phyloP scores from a whole-genome alignment of 495 filamentous ascomycete species.

The Tetracladium setigerum region DNA sequence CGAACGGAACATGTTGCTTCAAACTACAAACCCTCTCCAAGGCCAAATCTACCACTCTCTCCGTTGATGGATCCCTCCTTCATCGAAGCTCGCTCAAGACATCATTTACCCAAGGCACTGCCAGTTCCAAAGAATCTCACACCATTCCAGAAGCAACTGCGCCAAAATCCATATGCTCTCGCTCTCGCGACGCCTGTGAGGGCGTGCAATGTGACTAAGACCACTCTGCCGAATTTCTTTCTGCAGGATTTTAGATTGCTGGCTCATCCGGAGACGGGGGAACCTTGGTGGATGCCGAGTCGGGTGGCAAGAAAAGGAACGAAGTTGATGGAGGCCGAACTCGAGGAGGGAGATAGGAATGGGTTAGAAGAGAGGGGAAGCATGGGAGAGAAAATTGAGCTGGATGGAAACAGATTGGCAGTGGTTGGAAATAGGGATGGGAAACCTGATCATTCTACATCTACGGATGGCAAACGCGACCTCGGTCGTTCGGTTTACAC shows the following conservation, averaged over 20 bases:
- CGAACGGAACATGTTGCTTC: background rate
- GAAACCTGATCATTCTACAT: no score
- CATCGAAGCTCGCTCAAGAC: conserved; percentile 27
- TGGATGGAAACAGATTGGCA: no score
- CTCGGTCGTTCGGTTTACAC: background rate
- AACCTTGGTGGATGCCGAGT: conserved; percentile 53
- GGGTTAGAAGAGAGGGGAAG: background rate
- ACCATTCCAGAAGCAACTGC: conserved; percentile 42
- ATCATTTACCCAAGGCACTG: conserved; percentile 10
- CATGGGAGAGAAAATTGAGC: no score
- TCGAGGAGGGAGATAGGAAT: background rate
- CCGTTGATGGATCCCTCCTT: conserved; percentile 43
- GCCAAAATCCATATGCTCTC: conserved; percentile 51
- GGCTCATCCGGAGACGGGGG: conserved; percentile 44
- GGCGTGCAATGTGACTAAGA: conserved; percentile 47
- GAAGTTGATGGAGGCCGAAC: background rate
- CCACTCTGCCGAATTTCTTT: conserved; percentile 53
- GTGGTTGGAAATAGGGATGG: no score
- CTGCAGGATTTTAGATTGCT: conserved; percentile 54
- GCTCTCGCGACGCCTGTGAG: conserved; percentile 62
- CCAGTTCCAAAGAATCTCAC: conserved; percentile 12
- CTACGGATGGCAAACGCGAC: background rate
- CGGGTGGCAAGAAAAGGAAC: conserved; percentile 20
- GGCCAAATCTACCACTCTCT: conserved; percentile 32
- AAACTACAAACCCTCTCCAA: background rate